phyloP scores from a whole-genome alignment of 495 filamentous ascomycete genomes.

The Collariella sp. region DNA sequence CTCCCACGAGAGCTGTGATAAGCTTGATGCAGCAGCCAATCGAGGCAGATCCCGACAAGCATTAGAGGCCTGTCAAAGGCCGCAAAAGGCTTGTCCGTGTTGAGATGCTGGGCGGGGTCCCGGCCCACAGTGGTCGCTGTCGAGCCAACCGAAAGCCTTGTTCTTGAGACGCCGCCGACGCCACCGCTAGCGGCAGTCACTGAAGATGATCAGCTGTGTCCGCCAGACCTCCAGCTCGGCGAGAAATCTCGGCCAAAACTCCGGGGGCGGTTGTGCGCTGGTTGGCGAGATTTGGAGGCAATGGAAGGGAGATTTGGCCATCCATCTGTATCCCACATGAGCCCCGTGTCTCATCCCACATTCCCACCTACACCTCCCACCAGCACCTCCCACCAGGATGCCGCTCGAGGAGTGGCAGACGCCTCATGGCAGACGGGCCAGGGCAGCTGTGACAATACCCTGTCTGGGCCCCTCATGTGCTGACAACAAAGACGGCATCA shows the following conservation, averaged over 20 bases:
- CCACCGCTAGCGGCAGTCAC: background rate
- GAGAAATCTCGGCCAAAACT: background rate
- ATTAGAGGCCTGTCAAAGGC: background rate
- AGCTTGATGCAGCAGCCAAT: slow-evolving; percentile 4
- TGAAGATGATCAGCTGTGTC: background rate
- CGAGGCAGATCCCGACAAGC: slow-evolving; percentile 12
- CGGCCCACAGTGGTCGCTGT: background rate
- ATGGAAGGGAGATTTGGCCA: background rate
- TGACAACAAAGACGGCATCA: too few species aligned
- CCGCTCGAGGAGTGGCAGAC: too few species aligned
- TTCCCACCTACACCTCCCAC: too few species aligned
- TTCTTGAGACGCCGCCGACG: too few species aligned
- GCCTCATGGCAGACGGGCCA: too few species aligned
- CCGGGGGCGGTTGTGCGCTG: too few species aligned
- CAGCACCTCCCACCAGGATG: too few species aligned
- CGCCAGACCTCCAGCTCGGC: background rate
- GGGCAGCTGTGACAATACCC: background rate
- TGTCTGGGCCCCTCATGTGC: too few species aligned
- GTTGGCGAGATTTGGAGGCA: background rate
- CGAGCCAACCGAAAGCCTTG: background rate
- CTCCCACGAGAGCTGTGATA: slow-evolving; percentile 8
- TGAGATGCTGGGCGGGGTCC: background rate
- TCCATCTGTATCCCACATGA: background rate
- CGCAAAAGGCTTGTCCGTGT: background rate
- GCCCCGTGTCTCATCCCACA: too few species aligned